Evolutionary conservation across 306 rosid species (phyloP).

Genomic region (Abrus precatorius): DNA sequence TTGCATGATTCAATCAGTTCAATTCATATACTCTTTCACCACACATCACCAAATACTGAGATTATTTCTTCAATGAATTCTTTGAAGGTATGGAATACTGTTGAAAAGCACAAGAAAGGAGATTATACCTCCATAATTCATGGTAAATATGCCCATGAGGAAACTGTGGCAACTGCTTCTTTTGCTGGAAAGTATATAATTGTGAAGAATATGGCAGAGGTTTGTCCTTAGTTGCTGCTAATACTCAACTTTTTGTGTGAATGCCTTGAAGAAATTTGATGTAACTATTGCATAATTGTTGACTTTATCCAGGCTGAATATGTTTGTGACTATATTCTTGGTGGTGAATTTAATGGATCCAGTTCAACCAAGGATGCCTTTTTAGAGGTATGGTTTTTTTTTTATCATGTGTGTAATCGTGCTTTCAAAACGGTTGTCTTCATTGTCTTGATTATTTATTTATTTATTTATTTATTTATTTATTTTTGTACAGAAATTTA

Average conservation of each 20-base stretch:
- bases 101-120: slow-evolving; percentile 94
- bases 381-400: slow-evolving; percentile 63
- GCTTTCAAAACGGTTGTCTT: slow-evolving; percentile 21
- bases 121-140: slow-evolving; percentile 92
- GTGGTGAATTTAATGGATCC: slow-evolving; percentile 87
- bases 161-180: slow-evolving; percentile 96
- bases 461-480: slow-evolving; percentile 33
- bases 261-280: slow-evolving; percentile 26
- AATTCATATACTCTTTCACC: slow-evolving; percentile 18
- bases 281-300: slow-evolving; percentile 15
- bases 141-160: slow-evolving; percentile 95
- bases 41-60: slow-evolving; percentile 41
- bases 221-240: slow-evolving; percentile 51
- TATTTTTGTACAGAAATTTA: slow-evolving; percentile 76
- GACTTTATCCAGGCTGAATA: slow-evolving; percentile 76
- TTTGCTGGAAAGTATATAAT: slow-evolving; percentile 90
- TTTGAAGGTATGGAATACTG: slow-evolving; percentile 88
- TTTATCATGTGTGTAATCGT: slow-evolving; percentile 26
- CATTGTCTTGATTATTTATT: slow-evolving; percentile 35
- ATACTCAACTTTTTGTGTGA: slow-evolving; percentile 27
- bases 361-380: slow-evolving; percentile 90
- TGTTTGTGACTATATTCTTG: slow-evolving; percentile 93
- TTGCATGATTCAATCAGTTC: not conserved
- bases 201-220: slow-evolving; percentile 94
- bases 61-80: slow-evolving; percentile 43